Conservation (phyloP, 2,329 filamentous ascomycete genomes). For the Verticillium dahliae region DNA sequence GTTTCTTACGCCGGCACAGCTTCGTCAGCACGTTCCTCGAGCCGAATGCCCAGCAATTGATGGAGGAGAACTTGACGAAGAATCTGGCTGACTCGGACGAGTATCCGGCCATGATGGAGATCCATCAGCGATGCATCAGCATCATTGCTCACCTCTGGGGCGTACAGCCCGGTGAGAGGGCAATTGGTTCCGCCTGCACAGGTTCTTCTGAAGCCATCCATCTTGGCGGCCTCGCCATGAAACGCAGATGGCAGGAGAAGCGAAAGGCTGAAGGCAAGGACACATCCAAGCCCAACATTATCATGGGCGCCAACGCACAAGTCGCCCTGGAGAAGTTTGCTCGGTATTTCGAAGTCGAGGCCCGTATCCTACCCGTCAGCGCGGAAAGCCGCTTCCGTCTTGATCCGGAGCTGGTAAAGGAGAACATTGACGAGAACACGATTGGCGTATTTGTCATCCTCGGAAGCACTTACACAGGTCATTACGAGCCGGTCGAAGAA, state of each 20-base stretch:
- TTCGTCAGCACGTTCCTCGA: constrained; percentile 72
- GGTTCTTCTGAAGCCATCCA: constrained; percentile 68
- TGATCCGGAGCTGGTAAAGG: constrained; percentile 55
- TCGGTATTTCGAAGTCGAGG: constrained; percentile 68
- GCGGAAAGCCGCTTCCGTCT: constrained; percentile 54
- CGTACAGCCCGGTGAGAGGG: constrained; percentile 52
- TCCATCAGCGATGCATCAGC: constrained; percentile 61
- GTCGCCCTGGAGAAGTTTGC: constrained; percentile 69
- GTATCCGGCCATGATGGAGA: constrained; percentile 50
- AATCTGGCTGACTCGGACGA: constrained; percentile 67
- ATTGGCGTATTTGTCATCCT: constrained; percentile 71
- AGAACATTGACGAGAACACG: constrained; percentile 69
- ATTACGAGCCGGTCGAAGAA: constrained; percentile 66
- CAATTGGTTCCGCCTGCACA: constrained; percentile 63
- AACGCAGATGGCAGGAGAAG: constrained; percentile 65
- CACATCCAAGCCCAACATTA: constrained; percentile 59
- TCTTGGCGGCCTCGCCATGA: constrained; percentile 66
- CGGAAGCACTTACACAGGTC: constrained; percentile 66
- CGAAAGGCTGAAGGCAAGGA: constrained; percentile 55
- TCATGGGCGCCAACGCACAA: constrained; percentile 70
- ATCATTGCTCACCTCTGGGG: constrained; percentile 65
- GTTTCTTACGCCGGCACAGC: constrained; percentile 20
- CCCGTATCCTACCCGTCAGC: constrained; percentile 56
- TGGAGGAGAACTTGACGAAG: constrained; percentile 63
- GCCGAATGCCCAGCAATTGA: constrained; percentile 54